phyloP scores from a whole-genome alignment of 768 basidiomycete genomes.

The Podaxis mareebaensis region DNA sequence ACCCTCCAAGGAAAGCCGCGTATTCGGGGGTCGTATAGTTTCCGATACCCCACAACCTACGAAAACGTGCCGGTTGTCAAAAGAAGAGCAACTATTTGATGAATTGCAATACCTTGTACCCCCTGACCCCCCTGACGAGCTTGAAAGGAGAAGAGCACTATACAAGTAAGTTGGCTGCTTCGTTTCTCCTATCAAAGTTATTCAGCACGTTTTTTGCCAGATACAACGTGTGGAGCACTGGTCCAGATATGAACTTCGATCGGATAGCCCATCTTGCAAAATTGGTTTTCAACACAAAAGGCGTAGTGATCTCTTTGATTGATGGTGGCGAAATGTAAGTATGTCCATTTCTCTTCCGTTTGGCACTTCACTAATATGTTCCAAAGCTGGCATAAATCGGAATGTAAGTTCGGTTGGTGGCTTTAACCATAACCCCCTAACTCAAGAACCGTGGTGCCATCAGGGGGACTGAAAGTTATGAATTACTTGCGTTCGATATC shows the following conservation, averaged over 20 bases:
- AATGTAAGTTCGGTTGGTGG: constrained; percentile 52
- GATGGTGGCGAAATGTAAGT: constrained; percentile 82
- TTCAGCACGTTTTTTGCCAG: constrained; percentile 34
- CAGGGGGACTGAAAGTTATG: constrained; percentile 45
- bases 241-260: constrained; percentile 88
- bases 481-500: constrained; percentile 57
- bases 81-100: constrained; percentile 67
- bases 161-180: constrained; percentile 60
- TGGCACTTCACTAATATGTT: constrained; percentile 6
- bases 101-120: constrained; percentile 74
- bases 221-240: constrained; percentile 89
- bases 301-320: constrained; percentile 80
- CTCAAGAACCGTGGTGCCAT: constrained; percentile 13
- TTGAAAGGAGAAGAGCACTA: constrained; percentile 78
- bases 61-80: constrained; percentile 50
- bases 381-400: constrained; percentile 83
- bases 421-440: constrained; percentile 1
- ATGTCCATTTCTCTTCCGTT: neutral
- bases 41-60: constrained; percentile 29
- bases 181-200: neutral
- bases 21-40: constrained; percentile 31
- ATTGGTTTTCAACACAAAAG: constrained; percentile 88
- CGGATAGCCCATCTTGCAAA: constrained; percentile 92
- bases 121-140: constrained; percentile 83
- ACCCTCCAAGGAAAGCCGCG: constrained; percentile 31